phyloP scores from a whole-genome alignment of 2,329 filamentous ascomycete genomes.

The Reticulascus tulasneorum region DNA sequence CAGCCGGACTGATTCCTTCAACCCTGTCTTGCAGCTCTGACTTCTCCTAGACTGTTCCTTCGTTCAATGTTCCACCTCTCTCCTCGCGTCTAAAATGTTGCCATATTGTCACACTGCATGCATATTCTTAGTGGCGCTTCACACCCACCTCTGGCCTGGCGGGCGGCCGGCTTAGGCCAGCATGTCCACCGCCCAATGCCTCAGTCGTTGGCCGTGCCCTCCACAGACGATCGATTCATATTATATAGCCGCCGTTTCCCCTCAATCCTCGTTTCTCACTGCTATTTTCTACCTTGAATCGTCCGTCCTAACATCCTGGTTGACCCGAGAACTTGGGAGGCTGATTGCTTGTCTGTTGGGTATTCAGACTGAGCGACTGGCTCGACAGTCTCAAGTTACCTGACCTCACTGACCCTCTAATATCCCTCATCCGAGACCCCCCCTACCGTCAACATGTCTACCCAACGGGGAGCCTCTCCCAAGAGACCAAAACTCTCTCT shows the following conservation, averaged over 20 bases:
- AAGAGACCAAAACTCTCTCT: conserved; percentile 55
- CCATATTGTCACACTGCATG: conserved; percentile 15
- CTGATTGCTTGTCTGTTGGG: conserved; percentile 20
- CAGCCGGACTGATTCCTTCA: conserved; percentile 10
- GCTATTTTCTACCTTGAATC: conserved; percentile 2
- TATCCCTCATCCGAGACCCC: background rate
- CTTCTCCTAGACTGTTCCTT: too few species aligned
- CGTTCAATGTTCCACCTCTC: too few species aligned
- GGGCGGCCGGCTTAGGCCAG: background rate
- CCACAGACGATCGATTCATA: background rate
- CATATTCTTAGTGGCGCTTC: conserved; percentile 13
- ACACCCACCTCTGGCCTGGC: conserved; percentile 1
- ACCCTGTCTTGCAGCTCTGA: too few species aligned
- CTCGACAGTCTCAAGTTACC: background rate
- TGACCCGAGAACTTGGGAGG: conserved; percentile 10
- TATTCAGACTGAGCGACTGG: conserved; percentile 14
- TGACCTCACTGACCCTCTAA: background rate
- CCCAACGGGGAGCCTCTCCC: conserved; percentile 27
- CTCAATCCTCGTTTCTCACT: background rate
- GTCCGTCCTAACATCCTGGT: conserved; percentile 3
- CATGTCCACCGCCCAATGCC: conserved; percentile 1
- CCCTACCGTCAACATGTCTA: conserved; percentile 28
- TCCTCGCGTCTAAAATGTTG: conserved; percentile 17
- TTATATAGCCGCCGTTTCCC: conserved; percentile 14
- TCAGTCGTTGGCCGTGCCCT: too few species aligned